Conservation (phyloP, 345 rosid species). For the Barbarea vulgaris region DNA sequence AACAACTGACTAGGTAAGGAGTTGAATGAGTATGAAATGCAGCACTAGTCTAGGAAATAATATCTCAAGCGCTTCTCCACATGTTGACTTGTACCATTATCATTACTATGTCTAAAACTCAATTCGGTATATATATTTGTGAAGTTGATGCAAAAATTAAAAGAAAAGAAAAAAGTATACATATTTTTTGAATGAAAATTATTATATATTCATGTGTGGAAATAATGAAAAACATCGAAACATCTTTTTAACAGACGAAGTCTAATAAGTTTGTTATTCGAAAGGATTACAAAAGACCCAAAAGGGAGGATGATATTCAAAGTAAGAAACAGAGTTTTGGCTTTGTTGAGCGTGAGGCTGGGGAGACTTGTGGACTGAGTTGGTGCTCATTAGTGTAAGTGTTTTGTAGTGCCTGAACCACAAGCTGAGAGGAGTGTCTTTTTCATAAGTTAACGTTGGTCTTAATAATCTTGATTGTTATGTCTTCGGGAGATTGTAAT, state of each 20-base stretch:
- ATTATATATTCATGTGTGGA: background rate
- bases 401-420: background rate
- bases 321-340: conserved; percentile 11
- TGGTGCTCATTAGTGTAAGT: background rate
- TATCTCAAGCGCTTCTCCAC: conserved; percentile 28
- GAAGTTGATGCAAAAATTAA: background rate
- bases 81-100: conserved; percentile 19
- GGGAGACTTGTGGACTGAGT: conserved; percentile 1
- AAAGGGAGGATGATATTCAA: background rate
- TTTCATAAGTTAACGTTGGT: background rate
- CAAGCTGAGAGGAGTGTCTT: background rate
- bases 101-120: conserved; percentile 20
- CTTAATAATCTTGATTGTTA: background rate
- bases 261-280: background rate
- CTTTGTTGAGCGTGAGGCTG: background rate
- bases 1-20: conserved; percentile 5
- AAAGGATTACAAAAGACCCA: background rate
- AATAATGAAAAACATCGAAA: background rate
- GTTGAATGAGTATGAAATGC: conserved; percentile 27
- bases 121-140: conserved; percentile 4
- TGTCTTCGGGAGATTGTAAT: too few relatives aligned
- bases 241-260: background rate
- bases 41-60: conserved; percentile 25
- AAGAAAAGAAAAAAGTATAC: background rate
- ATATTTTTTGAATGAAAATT: background rate